Evolutionary conservation across 768 basidiomycete genomes (phyloP).

Genomic region (Fistulinella prunicolor): DNA sequence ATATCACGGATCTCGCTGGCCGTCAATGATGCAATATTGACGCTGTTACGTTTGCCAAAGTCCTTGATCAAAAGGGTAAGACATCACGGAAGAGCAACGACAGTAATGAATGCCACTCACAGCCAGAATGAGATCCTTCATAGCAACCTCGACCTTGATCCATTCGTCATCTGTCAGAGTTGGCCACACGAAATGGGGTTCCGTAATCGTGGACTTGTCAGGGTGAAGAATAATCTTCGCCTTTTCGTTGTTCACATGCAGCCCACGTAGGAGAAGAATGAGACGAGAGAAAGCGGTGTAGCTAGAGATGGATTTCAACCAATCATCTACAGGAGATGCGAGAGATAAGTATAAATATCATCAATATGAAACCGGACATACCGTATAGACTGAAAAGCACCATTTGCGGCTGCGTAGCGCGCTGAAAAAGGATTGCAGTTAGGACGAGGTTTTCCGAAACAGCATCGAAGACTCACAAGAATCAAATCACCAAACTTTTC

Average conservation of each 20-base stretch:
- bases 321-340: conserved; percentile 64
- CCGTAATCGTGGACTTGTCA: conserved; percentile 94
- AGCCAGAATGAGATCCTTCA: conserved; percentile 94
- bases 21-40: conserved; percentile 96
- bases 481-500: conserved; percentile 99
- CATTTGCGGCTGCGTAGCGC: conserved; percentile 99
- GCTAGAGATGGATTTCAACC: conserved; percentile 98
- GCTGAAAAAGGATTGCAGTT: conserved; percentile 38
- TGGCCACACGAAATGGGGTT: conserved; percentile 98
- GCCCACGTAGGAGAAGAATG: conserved; percentile 92
- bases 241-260: conserved; percentile 99
- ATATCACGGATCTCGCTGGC: conserved; percentile 97
- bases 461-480: conserved; percentile 44
- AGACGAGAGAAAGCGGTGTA: conserved; percentile 99
- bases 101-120: conserved; percentile 36
- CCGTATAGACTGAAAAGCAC: conserved; percentile 96
- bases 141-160: conserved; percentile 98
- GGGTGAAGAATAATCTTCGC: conserved; percentile 98
- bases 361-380: conserved; percentile 25
- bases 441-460: background rate
- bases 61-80: conserved; percentile 49
- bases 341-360: background rate
- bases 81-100: background rate
- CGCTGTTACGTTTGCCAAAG: conserved; percentile 98
- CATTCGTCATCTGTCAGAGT: conserved; percentile 91